These are phyloP conservation scores for Ottelia alismoides DNA, from an alignment of 106 monocot genomes.

Conservation along the genomic window DNA sequence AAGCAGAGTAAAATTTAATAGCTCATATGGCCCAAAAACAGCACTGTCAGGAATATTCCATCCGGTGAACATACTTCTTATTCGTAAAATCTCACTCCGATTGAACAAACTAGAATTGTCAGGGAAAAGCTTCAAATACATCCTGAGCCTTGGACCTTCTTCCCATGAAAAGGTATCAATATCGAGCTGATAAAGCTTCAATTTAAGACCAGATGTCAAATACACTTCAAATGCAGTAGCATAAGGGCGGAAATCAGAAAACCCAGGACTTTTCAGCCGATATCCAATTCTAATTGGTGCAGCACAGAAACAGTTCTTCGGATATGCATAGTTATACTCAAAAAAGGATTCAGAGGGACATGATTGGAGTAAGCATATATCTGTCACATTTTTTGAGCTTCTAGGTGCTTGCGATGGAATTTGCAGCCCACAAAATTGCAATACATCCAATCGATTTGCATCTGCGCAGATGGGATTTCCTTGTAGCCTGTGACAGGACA, in stretches of 20 bases:
- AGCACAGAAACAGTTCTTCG: constrained; percentile 46
- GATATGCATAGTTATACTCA: constrained; percentile 43
- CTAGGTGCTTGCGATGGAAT: constrained; percentile 17
- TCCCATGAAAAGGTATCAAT: constrained; percentile 67
- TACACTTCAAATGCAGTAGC: constrained; percentile 33
- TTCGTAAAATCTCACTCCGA: constrained; percentile 39
- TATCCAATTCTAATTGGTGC: constrained; percentile 77
- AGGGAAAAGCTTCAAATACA: constrained; percentile 83
- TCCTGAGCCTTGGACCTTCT: constrained; percentile 82
- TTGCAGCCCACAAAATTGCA: constrained; percentile 41
- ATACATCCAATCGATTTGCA: constrained; percentile 29
- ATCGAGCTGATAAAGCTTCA: constrained; percentile 47
- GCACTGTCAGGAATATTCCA: constrained; percentile 74
- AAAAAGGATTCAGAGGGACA: constrained; percentile 33
- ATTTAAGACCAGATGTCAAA: constrained; percentile 43
- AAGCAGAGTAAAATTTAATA: constrained; percentile 43
- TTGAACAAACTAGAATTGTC: constrained; percentile 31
- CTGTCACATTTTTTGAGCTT: constrained; percentile 7
- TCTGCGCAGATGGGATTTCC: constrained; percentile 84
- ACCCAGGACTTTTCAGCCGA: constrained; percentile 92
- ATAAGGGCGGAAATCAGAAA: constrained; percentile 65
- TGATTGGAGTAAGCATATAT: constrained; percentile 16
- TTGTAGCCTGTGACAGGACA: constrained; percentile 36
- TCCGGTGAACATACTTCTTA: constrained; percentile 60
- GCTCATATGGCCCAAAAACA: constrained; percentile 96